phyloP scores from a whole-genome alignment of 257 asterid species.

The Solanum sejunctum region DNA sequence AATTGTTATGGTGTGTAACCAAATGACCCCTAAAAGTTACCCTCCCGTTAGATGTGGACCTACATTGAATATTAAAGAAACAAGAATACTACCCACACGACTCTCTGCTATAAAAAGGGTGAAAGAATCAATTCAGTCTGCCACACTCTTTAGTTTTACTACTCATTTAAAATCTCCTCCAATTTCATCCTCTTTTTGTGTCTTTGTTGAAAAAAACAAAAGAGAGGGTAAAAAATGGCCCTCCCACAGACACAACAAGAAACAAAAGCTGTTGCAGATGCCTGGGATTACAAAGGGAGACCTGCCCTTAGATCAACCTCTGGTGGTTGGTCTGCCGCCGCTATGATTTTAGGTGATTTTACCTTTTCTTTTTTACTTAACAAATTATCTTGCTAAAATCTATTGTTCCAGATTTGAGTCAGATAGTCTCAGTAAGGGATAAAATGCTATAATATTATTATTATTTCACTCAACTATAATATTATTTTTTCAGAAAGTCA shows the following conservation, averaged over 20 bases:
- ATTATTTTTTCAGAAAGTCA: not conserved
- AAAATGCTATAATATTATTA: not conserved
- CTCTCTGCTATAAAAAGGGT: not conserved
- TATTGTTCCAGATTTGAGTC: not conserved
- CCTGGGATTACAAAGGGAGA: slow-evolving; percentile 62
- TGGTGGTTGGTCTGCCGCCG: slow-evolving; percentile 54
- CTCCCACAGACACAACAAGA: slow-evolving; percentile 36
- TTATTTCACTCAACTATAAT: not conserved
- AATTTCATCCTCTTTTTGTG: not conserved
- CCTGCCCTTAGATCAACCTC: slow-evolving; percentile 32
- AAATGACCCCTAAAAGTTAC: not conserved
- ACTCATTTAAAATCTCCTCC: not conserved
- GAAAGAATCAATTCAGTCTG: not conserved
- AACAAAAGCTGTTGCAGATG: slow-evolving; percentile 33
- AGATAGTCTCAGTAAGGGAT: not conserved
- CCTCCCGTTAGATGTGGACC: not conserved
- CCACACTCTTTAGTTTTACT: not conserved
- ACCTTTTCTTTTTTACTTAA: not conserved
- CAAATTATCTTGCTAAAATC: not conserved
- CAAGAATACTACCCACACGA: not conserved
- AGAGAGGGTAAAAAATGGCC: not conserved
- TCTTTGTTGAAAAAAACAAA: not conserved
- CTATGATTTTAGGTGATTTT: slow-evolving; percentile 47
- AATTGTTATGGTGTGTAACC: not conserved
- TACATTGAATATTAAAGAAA: not conserved